These are phyloP conservation scores for Syzygium syzygioides DNA, from an alignment of 441 rosid genomes.

Conservation along the genomic window DNA sequence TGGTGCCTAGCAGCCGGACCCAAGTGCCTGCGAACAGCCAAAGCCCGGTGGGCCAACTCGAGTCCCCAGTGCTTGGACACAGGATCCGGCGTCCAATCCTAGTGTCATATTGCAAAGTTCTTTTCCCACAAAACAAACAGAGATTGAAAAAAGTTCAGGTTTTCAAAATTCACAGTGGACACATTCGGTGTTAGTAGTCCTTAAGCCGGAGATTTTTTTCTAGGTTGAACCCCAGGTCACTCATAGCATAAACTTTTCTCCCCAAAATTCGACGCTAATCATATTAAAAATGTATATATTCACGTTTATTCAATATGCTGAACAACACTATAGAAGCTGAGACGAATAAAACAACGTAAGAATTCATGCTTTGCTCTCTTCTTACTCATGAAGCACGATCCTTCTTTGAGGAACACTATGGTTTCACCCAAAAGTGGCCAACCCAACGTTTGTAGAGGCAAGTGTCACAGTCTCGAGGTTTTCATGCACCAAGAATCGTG, in stretches of 20 bases:
- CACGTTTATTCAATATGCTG: background rate
- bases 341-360: background rate
- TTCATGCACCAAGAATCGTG: too few relatives aligned
- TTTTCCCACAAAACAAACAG: background rate
- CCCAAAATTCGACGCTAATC: background rate
- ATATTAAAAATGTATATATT: background rate
- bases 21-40: background rate
- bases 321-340: background rate
- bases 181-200: background rate
- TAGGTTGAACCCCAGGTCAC: background rate
- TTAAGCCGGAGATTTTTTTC: background rate
- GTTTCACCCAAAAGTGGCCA: background rate
- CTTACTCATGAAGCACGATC: background rate
- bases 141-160: background rate
- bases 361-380: background rate
- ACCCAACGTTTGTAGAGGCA: background rate
- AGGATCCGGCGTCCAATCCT: background rate
- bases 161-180: background rate
- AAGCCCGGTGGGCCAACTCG: background rate
- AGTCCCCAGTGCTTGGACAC: background rate
- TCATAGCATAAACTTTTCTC: background rate
- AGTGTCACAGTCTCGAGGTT: too few relatives aligned
- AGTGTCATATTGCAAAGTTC: background rate
- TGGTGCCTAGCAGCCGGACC: background rate
- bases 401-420: background rate